Percentiles rank a stretch among this genome's conserved stretches.
Conservation (phyloP, 108 stramenopile species). For the Cyclostephanos tholiformis region DNA sequence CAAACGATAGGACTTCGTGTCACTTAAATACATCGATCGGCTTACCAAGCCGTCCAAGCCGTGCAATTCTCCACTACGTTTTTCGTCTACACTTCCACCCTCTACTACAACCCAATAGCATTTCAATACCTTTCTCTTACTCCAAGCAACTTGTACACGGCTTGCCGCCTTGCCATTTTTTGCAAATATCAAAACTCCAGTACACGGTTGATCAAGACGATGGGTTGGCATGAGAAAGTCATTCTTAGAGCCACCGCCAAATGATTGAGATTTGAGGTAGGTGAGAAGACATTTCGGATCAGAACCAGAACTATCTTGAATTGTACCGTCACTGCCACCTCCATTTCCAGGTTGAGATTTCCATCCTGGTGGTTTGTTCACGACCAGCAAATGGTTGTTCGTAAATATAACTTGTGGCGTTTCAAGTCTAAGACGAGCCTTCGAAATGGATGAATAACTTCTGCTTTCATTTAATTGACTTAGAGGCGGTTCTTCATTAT, state of each 20-base stretch:
- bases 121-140: slow-evolving; percentile 60
- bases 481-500: slow-evolving; percentile 7
- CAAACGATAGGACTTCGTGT: slow-evolving; percentile 30
- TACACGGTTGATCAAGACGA: slow-evolving; percentile 87
- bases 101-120: slow-evolving; percentile 60
- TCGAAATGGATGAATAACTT: background rate
- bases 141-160: slow-evolving; percentile 71
- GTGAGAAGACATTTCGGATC: slow-evolving; percentile 70
- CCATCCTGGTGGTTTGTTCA: slow-evolving; percentile 90
- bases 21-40: slow-evolving; percentile 18
- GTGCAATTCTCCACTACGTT: slow-evolving; percentile 7
- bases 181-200: slow-evolving; percentile 74
- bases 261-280: slow-evolving; percentile 51
- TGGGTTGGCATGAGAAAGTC: slow-evolving; percentile 79
- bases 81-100: slow-evolving; percentile 26
- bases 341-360: slow-evolving; percentile 71
- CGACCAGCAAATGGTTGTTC: slow-evolving; percentile 82
- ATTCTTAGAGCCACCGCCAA: slow-evolving; percentile 73
- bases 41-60: slow-evolving; percentile 41
- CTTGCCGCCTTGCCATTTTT: slow-evolving; percentile 82
- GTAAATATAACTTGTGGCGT: slow-evolving; percentile 58
- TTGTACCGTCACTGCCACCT: slow-evolving; percentile 9
- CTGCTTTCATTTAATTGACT: background rate
- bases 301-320: slow-evolving; percentile 8
- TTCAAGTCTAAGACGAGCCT: slow-evolving; percentile 23